phyloP scores from a whole-genome alignment of 441 rosid species.

The Gossypium schwendimanii region DNA sequence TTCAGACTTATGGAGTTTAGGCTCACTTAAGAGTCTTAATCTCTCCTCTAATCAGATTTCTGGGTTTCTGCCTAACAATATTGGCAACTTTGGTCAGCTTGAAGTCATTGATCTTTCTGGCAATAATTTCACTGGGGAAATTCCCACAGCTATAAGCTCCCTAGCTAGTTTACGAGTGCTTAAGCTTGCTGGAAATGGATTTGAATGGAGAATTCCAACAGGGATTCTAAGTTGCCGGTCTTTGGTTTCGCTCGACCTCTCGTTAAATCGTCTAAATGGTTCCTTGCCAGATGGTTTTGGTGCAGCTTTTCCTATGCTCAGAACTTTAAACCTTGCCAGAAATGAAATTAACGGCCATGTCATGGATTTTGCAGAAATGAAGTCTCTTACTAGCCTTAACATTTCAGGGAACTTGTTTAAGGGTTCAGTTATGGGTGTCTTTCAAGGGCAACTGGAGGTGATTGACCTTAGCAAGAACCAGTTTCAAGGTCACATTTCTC shows the following conservation, averaged over 20 bases:
- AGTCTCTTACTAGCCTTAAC: conserved; percentile 52
- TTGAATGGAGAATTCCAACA: conserved; percentile 52
- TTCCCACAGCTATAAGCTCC: conserved; percentile 62
- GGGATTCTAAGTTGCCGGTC: conserved; percentile 52
- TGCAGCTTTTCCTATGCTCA: conserved; percentile 65
- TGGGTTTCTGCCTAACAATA: conserved; percentile 58
- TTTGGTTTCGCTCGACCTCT: conserved; percentile 54
- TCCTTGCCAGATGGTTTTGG: conserved; percentile 64
- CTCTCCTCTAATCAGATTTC: conserved; percentile 67
- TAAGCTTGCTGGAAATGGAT: conserved; percentile 49
- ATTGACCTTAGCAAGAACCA: conserved; percentile 71
- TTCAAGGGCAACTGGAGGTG: conserved; percentile 42
- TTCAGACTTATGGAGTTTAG: conserved; percentile 81
- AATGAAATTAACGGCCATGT: conserved; percentile 54
- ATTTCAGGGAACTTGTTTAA: conserved; percentile 61
- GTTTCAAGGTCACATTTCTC: conserved; percentile 73
- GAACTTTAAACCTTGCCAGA: conserved; percentile 54
- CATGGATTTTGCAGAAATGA: conserved; percentile 42
- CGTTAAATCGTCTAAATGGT: conserved; percentile 61
- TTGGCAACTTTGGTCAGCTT: conserved; percentile 73
- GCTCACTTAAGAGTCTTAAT: conserved; percentile 53
- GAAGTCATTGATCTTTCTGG: conserved; percentile 61
- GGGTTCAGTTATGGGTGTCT: conserved; percentile 49
- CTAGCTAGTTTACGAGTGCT: conserved; percentile 51
- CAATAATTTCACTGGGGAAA: conserved; percentile 67